These are phyloP conservation scores for Phytopythium mirpurense DNA, from an alignment of 352 stramenopile genomes.

Conservation along the genomic window DNA sequence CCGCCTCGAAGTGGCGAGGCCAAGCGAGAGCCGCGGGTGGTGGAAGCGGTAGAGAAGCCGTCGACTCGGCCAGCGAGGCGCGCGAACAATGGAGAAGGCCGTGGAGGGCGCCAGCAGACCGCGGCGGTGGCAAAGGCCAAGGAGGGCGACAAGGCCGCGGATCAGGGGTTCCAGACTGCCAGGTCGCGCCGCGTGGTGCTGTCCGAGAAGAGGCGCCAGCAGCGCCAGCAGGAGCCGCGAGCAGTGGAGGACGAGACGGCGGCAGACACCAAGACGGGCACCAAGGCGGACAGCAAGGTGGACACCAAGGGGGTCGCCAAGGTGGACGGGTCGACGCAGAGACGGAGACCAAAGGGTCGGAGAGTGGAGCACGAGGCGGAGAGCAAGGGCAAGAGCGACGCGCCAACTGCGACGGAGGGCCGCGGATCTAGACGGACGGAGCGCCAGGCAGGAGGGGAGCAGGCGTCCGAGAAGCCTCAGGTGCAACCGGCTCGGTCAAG, in stretches of 20 bases:
- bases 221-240: conserved; percentile 4
- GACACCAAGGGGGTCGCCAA: too few relatives aligned
- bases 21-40: not conserved
- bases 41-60: not conserved
- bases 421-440: not conserved
- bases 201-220: conserved; percentile 19
- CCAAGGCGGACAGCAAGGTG: too few relatives aligned
- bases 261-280: too few relatives aligned
- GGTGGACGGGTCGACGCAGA: not conserved
- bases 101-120: too few relatives aligned
- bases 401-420: too few relatives aligned
- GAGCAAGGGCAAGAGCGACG: not conserved
- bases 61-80: not conserved
- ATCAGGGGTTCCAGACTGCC: conserved; percentile 20
- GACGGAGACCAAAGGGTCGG: not conserved
- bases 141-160: conserved; percentile 5
- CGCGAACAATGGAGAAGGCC: not conserved
- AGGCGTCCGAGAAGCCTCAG: conserved; percentile 14
- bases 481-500: not conserved
- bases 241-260: not conserved
- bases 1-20: not conserved
- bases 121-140: too few relatives aligned
- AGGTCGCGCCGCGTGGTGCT: conserved; percentile 19
- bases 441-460: conserved; percentile 9
- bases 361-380: not conserved